These are phyloP conservation scores for Malassezia nana DNA, from an alignment of 1,284 basidiomycete genomes.

Conservation along the genomic window DNA sequence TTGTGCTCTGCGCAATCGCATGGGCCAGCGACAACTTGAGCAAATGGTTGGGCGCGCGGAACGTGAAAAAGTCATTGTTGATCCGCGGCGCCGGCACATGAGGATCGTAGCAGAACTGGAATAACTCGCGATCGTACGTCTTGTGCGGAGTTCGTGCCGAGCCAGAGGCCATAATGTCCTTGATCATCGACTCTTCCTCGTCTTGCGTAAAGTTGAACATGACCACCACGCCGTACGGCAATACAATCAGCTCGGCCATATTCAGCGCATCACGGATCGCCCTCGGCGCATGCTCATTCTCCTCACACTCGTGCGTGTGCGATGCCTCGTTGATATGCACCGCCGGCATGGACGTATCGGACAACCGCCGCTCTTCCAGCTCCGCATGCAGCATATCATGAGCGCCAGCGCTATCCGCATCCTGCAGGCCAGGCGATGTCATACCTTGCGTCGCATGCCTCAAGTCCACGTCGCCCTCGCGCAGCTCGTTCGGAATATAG, in stretches of 20 bases:
- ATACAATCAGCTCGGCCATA: slow-evolving; percentile 41
- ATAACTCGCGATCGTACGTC: slow-evolving; percentile 37
- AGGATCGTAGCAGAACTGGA: slow-evolving; percentile 58
- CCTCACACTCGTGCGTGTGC: slow-evolving; percentile 43
- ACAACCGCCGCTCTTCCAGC: slow-evolving; percentile 14
- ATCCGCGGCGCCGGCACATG: slow-evolving; percentile 66
- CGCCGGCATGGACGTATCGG: slow-evolving; percentile 21
- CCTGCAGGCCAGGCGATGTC: not conserved
- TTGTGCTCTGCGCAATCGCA: slow-evolving; percentile 85
- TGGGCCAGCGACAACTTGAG: slow-evolving; percentile 74
- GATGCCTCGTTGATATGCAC: slow-evolving; percentile 43
- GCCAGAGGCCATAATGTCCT: slow-evolving; percentile 40
- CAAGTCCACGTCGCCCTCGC: slow-evolving; percentile 23
- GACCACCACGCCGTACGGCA: slow-evolving; percentile 46
- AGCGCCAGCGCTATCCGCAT: slow-evolving; percentile 9
- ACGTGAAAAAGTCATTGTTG: slow-evolving; percentile 72
- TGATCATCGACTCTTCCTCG: slow-evolving; percentile 41
- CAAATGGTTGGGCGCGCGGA: slow-evolving; percentile 58
- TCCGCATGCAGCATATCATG: slow-evolving; percentile 14
- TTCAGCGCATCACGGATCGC: slow-evolving; percentile 42
- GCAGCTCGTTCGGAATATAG: slow-evolving; percentile 41
- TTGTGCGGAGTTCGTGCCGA: slow-evolving; percentile 26
- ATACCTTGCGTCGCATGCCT: slow-evolving; percentile 8
- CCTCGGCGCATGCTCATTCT: slow-evolving; percentile 38
- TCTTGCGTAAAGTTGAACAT: slow-evolving; percentile 46